phyloP scores from a whole-genome alignment of 345 rosid genomes.

The Syzygium jambos region DNA sequence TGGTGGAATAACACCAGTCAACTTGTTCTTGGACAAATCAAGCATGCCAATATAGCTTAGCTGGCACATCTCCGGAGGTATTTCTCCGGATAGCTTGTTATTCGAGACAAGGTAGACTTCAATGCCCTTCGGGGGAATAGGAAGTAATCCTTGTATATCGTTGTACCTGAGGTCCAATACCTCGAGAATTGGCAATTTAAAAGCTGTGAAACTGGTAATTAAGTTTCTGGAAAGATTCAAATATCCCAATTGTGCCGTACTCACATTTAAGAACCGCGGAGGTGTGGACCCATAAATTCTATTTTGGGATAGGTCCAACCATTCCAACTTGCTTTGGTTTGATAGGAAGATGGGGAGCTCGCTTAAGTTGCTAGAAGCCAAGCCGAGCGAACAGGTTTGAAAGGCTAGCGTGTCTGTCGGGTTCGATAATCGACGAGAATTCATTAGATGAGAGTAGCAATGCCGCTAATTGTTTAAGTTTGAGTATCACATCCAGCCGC shows the following conservation, averaged over 20 bases:
- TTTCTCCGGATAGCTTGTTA: background rate
- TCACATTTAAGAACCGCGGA: background rate
- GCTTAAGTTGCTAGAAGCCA: constrained; percentile 10
- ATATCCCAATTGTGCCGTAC: fast-evolving
- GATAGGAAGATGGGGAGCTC: constrained; percentile 14
- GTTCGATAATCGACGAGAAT: background rate
- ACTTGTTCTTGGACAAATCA: constrained; percentile 5
- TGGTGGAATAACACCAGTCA: background rate
- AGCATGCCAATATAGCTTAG: background rate
- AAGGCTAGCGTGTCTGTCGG: background rate
- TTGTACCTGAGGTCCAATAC: background rate
- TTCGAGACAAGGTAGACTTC: background rate
- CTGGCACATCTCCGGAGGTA: background rate
- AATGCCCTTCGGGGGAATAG: background rate
- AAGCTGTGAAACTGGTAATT: background rate
- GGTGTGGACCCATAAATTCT: constrained; percentile 10
- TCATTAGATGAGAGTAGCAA: constrained; percentile 1
- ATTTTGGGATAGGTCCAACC: constrained; percentile 5
- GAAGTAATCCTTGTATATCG: constrained; percentile 3
- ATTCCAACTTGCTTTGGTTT: background rate
- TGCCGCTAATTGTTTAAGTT: background rate
- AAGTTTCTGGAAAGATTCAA: background rate
- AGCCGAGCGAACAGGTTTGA: background rate
- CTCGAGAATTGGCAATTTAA: background rate
- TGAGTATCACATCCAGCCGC: background rate